Percentiles rank a stretch among this genome's conserved stretches.
Conservation (phyloP, 164 flowering plant species). For the Liquidambar formosana region DNA sequence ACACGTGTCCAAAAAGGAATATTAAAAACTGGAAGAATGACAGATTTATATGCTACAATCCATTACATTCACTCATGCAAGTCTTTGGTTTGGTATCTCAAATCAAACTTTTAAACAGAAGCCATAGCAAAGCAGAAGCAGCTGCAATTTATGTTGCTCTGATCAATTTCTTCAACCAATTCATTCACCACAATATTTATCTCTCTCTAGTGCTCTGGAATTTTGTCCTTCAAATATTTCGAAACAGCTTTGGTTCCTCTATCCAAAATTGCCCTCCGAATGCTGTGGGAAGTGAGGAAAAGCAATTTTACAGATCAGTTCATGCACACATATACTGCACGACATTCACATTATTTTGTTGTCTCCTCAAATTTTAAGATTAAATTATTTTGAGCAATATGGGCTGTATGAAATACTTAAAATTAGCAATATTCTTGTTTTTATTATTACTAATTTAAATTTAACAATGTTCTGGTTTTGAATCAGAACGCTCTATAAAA, state of each 20-base stretch:
- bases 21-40: too few relatives aligned
- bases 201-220: slow-evolving; percentile 38
- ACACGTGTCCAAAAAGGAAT: too few relatives aligned
- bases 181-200: not conserved
- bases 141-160: not conserved
- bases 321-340: too few relatives aligned
- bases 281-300: slow-evolving; percentile 43
- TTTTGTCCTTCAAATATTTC: slow-evolving; percentile 73
- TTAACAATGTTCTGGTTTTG: too few relatives aligned
- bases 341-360: too few relatives aligned
- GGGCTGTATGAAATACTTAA: not conserved
- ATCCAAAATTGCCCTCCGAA: slow-evolving; percentile 79
- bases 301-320: too few relatives aligned
- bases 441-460: too few relatives aligned
- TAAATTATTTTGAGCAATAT: not conserved
- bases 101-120: not conserved
- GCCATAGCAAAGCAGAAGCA: not conserved
- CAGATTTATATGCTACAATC: too few relatives aligned
- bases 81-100: not conserved
- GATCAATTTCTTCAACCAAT: not conserved
- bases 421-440: too few relatives aligned
- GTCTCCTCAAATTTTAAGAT: too few relatives aligned
- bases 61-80: too few relatives aligned
- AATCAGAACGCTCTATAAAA: too few relatives aligned
- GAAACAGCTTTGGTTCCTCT: slow-evolving; percentile 87